Base-by-base conservation (phyloP, 176 grass and related monocot species). In the Oropetium thomaeum region DNA sequence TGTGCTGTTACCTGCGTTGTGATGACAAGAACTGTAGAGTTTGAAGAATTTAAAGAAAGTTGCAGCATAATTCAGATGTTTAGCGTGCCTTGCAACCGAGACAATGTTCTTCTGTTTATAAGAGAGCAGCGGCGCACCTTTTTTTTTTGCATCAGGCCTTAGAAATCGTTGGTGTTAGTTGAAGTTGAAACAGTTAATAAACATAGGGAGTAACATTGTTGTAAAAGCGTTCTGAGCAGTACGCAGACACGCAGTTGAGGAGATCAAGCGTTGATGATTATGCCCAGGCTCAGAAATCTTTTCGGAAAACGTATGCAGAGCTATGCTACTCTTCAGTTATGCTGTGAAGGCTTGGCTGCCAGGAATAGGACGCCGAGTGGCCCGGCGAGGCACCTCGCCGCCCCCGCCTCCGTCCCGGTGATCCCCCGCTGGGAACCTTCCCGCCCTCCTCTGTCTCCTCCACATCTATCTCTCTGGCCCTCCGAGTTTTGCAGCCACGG, bases 301-400 rank as follows among this genome's bases (percentile, higher is more conserved):
- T 16, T 16, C n/a, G n/a, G n/a, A 5, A 19, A 33, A 19, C 16
- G 15, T 14, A 19, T 30, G 28, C 14, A 33, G 15, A 19, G 28
- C 28, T 59, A 16, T 1, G 8, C n/a, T 83, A 90, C 58, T 86
- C 88, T 72, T 90, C 88, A 3, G 70, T 80, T 76, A 90, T 90
- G 80, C 75, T 90, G 74, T 60, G 64, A 80, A 90, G 88, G 58
- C 84, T 83, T 15, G 83, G 88, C 75, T 86, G 75, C 88, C 88
- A 90, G 27, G 70, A 82, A 69, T 65, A 79, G 5, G 83, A 83
- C 32, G 58, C 44, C 29, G 75, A 83, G 65, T 73, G 53, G 25
- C 4, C 75, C 42, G 88, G 81, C 68, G 85, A 73, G n/a, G 80
- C 51, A 29, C 65, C 30, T 7, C 34, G 45, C 23, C 70, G 44